Evolutionary conservation across 331 rosid genomes (phyloP), one percentile per base, ranked within the genome.

Genomic region (Malus hybrid): DNA sequence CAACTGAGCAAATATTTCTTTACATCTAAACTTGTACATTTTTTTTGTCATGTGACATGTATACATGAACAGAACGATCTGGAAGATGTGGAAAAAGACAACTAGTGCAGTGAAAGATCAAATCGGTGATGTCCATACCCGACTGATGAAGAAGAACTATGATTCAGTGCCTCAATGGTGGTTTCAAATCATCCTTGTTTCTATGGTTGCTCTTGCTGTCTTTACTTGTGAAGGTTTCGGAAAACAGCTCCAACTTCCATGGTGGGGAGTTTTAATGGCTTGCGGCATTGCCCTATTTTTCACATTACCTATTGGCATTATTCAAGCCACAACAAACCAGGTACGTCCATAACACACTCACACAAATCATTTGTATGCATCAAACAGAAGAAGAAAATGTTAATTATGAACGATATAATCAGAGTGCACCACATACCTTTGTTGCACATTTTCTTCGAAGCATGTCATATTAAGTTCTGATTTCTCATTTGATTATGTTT

Each of bases 241-340:
- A 48, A 46, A 76, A 80, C 91, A 89, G 75, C 90, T 93, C 32
- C 98, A 93, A 52, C 85, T 93, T 46, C 98, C 98, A 39, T 93
- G 91, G 90, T 91, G 98, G 98, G 97, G 98, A 72, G 73, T 93
- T 59, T 9, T 93, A 7, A 20, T 93, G 31, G 87, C 97, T 6
- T 79, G 86, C 36, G 64, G 32, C 8, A 79, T 93, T 76, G 94
- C 97, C 22, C 57, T 89, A 2, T 46, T 83, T 57, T 89, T 91
- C 89, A 93, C 98, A 50, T 80, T 89, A 63, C 98, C 98, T 29
- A 24, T 91, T 73, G 97, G 97, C 13, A 85, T 93, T 48, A 87
- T 93, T 79, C 90, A 86, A 85, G 98, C 98, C 64, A 93, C 98
- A 54, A 93, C 97, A 39, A 93, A 93, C 28, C 75, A 12, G 82